These are phyloP conservation scores for Thermomucor indicae-seudaticae DNA, from an alignment of 371 early-diverging fungal genomes.

Conservation along the genomic window DNA sequence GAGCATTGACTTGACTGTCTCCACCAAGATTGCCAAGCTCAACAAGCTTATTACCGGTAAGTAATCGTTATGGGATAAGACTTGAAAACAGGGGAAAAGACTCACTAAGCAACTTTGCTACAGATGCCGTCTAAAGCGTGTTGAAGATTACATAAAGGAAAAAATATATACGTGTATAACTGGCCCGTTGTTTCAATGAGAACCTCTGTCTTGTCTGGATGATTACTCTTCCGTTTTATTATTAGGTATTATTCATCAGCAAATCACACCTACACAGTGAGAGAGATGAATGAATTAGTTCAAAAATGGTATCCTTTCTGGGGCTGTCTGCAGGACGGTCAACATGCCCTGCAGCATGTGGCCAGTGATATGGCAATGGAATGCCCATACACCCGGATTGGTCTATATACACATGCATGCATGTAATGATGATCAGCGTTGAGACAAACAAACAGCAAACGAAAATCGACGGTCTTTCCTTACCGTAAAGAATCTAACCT, in stretches of 20 bases:
- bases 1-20: slow-evolving; percentile 96
- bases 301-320: slow-evolving; percentile 21
- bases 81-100: no score
- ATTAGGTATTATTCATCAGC: no score
- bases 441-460: neutral
- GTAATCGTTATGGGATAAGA: no score
- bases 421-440: neutral
- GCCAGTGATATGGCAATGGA: slow-evolving; percentile 49
- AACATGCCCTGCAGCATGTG: slow-evolving; percentile 53
- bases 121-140: no score
- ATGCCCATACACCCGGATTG: slow-evolving; percentile 50
- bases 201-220: no score
- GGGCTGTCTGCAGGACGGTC: slow-evolving; percentile 32
- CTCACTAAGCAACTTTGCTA: no score
- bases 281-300: no score
- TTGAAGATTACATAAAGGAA: no score
- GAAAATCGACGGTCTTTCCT: neutral
- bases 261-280: no score
- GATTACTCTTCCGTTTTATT: no score
- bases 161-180: no score
- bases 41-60: slow-evolving; percentile 81
- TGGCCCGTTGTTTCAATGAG: no score
- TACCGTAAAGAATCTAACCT: slow-evolving; percentile 26
- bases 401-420: slow-evolving; percentile 6
- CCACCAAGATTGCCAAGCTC: slow-evolving; percentile 91